These are phyloP conservation scores for Porpolomopsis calyptriformis DNA, from an alignment of 768 basidiomycete genomes.

Conservation along the genomic window DNA sequence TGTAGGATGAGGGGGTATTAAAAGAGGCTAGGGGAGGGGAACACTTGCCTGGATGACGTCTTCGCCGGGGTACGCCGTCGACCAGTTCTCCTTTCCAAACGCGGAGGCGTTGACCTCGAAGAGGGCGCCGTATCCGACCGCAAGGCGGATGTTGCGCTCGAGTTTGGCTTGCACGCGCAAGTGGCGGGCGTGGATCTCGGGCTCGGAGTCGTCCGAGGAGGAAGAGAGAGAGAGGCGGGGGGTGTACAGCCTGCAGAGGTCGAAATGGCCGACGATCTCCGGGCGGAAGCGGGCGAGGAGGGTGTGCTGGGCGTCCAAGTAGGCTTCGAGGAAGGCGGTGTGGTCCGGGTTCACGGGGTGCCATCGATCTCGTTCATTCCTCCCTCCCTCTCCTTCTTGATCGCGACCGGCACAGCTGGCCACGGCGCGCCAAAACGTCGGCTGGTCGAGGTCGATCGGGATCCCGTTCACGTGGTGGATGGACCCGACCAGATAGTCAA, in stretches of 20 bases:
- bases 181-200: no score
- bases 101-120: slow-evolving; percentile 94
- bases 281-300: slow-evolving; percentile 65
- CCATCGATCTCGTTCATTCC: no score
- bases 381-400: slow-evolving; percentile 29
- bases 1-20: slow-evolving; percentile 1
- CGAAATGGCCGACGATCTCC: slow-evolving; percentile 87
- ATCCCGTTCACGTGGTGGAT: slow-evolving; percentile 82
- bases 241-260: slow-evolving; percentile 80
- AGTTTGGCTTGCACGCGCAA: no score
- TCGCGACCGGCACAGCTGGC: slow-evolving; percentile 22
- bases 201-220: slow-evolving; percentile 48
- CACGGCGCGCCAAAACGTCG: slow-evolving; percentile 58
- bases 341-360: no score
- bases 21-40: slow-evolving; percentile 7
- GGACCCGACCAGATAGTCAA: slow-evolving; percentile 89
- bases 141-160: slow-evolving; percentile 64
- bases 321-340: slow-evolving; percentile 46
- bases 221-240: slow-evolving; percentile 49
- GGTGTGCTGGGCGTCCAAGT: slow-evolving; percentile 79
- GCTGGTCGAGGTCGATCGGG: slow-evolving; percentile 85
- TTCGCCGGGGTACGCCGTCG: slow-evolving; percentile 66
- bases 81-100: slow-evolving; percentile 87
- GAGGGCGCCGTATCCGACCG: slow-evolving; percentile 72
- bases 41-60: slow-evolving; percentile 61